Evolutionary conservation across 352 stramenopile species (phyloP), one percentile per base, ranked within the genome.

Genomic region (Globisporangium polare): DNA sequence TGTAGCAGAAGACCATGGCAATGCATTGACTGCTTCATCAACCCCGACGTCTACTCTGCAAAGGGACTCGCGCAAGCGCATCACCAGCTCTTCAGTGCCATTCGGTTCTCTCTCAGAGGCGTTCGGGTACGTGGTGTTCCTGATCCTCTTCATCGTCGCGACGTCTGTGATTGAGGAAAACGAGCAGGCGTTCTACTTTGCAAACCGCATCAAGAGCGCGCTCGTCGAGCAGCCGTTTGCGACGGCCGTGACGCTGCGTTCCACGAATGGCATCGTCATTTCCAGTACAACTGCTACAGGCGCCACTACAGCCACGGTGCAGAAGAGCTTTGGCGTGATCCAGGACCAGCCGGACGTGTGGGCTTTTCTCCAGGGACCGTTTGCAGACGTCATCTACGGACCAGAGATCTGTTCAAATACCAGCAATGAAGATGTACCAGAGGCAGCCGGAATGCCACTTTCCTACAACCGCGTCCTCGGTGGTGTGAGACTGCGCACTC

Each of bases 151-250:
- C 46, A 62, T 89, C 12, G 29, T 89, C 50, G 73, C 76, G 2
- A 88, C 75, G 10, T 74, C 62, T 0, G 68, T 86, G 37, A 56
- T 89, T 18, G 77, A 77, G 24, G 69, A 78, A 24, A 66, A 75
- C 54, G 69, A 70, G 20, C 65, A 84, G 29, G 68, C 67, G 2
- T 92, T 89, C 55, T 92, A 83, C 74, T 90, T 89, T 58, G 67
- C 76, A 12, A 78, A 87, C 49, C 77, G 78, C 54, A 62, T 90
- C 5, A 73, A 73, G 33, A 69, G 58, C 5, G 76, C 78, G 13
- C 55, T 92, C 9, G 59, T 80, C 8, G 72, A 78, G 2, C 74
- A 80, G 18, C 66, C 71, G 26, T 90, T 90, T 61, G 70, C 72
- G 27, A 64, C 77, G 5, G 33, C 58, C 10, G 46, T 57, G 22